These are phyloP conservation scores for Ophiostoma himal-ulmi DNA, from an alignment of 2,329 filamentous ascomycete species.

Conservation along the genomic window DNA sequence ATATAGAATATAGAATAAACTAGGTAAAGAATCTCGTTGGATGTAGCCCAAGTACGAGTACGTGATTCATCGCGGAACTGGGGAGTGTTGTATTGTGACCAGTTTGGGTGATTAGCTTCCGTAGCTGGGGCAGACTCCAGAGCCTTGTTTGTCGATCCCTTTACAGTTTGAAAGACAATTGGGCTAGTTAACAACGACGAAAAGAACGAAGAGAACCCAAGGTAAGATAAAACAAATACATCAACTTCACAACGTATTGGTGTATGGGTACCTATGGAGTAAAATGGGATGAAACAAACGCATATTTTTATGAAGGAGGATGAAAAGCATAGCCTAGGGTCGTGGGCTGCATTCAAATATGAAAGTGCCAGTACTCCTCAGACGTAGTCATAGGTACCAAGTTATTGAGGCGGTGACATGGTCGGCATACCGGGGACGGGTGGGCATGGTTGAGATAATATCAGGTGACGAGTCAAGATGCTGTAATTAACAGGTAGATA, in stretches of 20 bases:
- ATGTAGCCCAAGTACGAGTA: background rate
- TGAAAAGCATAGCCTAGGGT: too few species aligned
- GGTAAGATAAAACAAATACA: background rate
- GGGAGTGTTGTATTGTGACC: conserved; percentile 8
- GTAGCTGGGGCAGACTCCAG: background rate
- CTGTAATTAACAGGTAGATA: background rate
- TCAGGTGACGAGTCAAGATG: background rate
- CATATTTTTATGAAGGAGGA: background rate
- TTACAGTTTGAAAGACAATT: background rate
- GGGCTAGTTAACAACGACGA: background rate
- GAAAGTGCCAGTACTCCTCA: too few species aligned
- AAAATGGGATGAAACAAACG: background rate
- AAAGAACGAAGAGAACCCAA: background rate
- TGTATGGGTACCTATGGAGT: background rate
- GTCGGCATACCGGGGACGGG: background rate
- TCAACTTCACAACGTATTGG: background rate
- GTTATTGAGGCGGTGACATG: too few species aligned
- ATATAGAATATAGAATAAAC: too few species aligned
- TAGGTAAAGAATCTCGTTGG: background rate
- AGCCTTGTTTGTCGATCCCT: background rate
- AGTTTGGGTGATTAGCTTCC: background rate
- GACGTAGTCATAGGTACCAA: too few species aligned
- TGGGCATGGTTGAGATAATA: background rate
- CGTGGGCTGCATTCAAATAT: too few species aligned
- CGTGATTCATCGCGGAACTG: background rate